A percentile compares a stretch with the other conserved stretches of the same genome.
Evolutionary conservation across 2,329 filamentous ascomycete species (phyloP).

Genomic region (Metarhizium brunneum): DNA sequence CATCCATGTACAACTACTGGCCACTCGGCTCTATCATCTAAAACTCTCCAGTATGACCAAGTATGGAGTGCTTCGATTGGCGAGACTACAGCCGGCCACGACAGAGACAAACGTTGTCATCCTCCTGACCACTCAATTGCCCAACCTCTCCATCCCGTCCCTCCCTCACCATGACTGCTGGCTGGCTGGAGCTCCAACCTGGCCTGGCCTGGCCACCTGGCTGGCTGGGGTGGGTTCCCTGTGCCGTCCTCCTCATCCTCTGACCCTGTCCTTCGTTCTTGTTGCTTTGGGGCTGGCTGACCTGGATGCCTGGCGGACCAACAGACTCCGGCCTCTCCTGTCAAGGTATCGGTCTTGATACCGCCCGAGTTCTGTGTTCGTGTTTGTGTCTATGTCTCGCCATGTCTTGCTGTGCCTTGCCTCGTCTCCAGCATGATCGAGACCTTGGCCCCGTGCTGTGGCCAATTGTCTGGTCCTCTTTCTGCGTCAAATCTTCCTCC

Average conservation of each 20-base stretch:
- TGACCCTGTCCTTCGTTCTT: neutral
- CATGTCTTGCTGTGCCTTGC: slow-evolving; percentile 7
- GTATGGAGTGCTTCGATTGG: neutral
- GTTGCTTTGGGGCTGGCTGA: neutral
- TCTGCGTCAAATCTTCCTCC: neutral
- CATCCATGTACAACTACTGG: neutral
- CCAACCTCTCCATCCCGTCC: slow-evolving; percentile 4
- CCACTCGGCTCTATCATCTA: neutral
- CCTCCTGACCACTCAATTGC: neutral
- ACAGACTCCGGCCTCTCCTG: slow-evolving; percentile 1
- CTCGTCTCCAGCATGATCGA: neutral
- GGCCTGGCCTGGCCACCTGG: neutral
- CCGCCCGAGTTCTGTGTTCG: neutral
- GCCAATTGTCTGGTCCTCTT: neutral
- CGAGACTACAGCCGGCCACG: neutral
- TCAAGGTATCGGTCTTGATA: neutral
- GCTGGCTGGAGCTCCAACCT: slow-evolving; percentile 1
- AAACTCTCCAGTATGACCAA: neutral
- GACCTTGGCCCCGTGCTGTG: neutral
- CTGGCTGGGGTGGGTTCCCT: slow-evolving; percentile 4
- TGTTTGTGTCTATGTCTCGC: slow-evolving; percentile 3
- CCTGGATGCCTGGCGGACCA: slow-evolving; percentile 1
- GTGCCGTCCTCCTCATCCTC: neutral
- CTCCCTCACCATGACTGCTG: slow-evolving; percentile 3
- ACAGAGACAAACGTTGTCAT: neutral